Base-by-base conservation (phyloP, 2,329 filamentous ascomycete species). In the Xylaria sp. region DNA sequence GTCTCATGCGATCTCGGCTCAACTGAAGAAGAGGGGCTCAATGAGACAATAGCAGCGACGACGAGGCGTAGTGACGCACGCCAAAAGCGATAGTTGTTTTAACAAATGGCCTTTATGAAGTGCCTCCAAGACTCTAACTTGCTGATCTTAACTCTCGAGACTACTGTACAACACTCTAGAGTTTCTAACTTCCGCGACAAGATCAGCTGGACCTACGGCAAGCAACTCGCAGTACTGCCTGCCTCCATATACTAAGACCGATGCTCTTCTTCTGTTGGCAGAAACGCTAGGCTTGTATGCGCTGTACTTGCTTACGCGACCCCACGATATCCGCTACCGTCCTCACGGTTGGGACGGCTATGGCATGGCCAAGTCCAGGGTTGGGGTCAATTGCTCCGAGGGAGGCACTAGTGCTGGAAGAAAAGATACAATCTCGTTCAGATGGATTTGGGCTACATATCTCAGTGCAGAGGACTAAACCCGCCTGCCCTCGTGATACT, bases 141-240 rank as follows among this genome's bases (percentile, higher is more conserved):
- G 66, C 43, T 52, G 52, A 57, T 66, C 48, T n/a, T 41, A 25
- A 31, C 23, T 20, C 49, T 56, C 25, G 15, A 62, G 31, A 49
- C 64, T 48, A 51, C 20, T 58, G 23, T 43, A n/a, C 36, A 36
- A 39, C 12, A 48, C 23, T 46, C 43, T n/a, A 6, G 28, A 48
- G 31, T 51, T 51, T 62, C 15, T 23, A 15, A 7, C 31, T 39
- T 54, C 20, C 18, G n/a, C 41, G 28, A 65, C 20, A 23, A 28
- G 23, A 49, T 41, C 43, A 28, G 10, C 51, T 66, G 43, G 9
- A 54, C 54, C 12, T 25, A 28, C 28, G 51, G 41, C 46, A 49
- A 43, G 43, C 31, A 8, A 25, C 18, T 52, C 23, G 25, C 33
- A 6, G 9, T 36, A 7, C 31, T 39, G 23, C 28, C 43, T 31